Percentiles rank a stretch among this genome's conserved stretches.
phyloP scores from a whole-genome alignment of 768 basidiomycete species.

The Cystobasidium onofrii region DNA sequence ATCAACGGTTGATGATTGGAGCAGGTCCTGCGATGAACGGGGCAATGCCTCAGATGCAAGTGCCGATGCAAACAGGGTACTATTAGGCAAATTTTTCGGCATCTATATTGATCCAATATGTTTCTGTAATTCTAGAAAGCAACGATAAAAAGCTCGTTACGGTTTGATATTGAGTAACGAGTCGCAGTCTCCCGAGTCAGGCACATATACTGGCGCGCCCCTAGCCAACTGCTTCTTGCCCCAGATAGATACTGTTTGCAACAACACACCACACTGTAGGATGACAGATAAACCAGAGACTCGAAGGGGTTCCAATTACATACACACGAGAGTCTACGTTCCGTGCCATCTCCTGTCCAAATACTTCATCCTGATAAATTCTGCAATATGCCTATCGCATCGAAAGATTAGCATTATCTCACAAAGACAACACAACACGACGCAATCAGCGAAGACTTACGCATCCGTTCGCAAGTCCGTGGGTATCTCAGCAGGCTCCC shows the following conservation, averaged over 20 bases:
- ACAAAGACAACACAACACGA: no score
- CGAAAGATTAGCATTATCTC: not conserved
- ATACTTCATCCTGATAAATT: slow-evolving; percentile 37
- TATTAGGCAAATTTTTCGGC: not conserved
- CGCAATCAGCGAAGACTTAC: not conserved
- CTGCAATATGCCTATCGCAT: not conserved
- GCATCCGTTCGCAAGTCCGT: not conserved
- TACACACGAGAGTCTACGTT: not conserved
- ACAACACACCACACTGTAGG: not conserved
- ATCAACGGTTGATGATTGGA: slow-evolving; percentile 14
- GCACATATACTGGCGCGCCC: no score
- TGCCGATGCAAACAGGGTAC: slow-evolving; percentile 27
- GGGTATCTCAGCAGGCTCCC: slow-evolving; percentile 15
- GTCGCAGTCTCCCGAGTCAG: not conserved
- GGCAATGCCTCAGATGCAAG: slow-evolving; percentile 1
- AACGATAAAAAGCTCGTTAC: not conserved
- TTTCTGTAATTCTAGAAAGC: not conserved
- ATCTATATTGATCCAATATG: not conserved
- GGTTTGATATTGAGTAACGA: not conserved
- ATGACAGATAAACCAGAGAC: not conserved
- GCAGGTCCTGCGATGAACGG: slow-evolving; percentile 12
- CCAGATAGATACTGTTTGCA: not conserved
- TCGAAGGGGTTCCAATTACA: no score
- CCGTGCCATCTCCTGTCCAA: slow-evolving; percentile 31
- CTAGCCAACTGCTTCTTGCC: not conserved